Evolutionary conservation across 179 eudicot species (phyloP), one percentile per base, ranked within the genome.

Genomic region (Pouteria campechiana): DNA sequence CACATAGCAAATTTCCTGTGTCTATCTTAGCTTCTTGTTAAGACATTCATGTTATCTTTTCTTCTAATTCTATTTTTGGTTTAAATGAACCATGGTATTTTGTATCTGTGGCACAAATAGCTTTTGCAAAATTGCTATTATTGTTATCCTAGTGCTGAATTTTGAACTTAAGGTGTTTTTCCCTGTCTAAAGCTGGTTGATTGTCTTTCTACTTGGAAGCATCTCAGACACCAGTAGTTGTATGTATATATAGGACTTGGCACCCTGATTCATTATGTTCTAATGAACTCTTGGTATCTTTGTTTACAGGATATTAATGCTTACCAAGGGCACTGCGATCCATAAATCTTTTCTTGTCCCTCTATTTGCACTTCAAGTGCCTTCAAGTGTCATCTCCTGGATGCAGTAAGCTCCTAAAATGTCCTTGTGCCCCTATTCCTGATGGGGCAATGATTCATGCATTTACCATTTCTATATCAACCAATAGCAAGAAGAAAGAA

Each of bases 311-410:
- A 54, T 81, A 36, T 72, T 89, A 38, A 75, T 89, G 95, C 64
- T 89, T 19, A 75, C 63, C 19, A 85, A 41, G 60, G 95, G 97
- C 48, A 81, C 89, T 41, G 70, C 81, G 12, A 74, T 85, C 39
- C 80, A 68, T 44, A 85, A 72, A 64, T 64, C 95, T 17, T 89
- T 70, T 64, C 78, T 85, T 59, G 95, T 81, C 43, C 95, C 97
- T 37, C 66, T 89, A 12, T 78, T 84, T 58, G 93, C 74, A 57
- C 72, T 89, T 22, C 93, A 73, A 66, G 97, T 95, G 22, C 97
- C 95, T 50, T 51, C 76, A 51, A 66, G 46, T 69, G 35, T 81
- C 46, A 41, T 85, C 54, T 60, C 86, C 19, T 89, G 97, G 97
- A 89, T 89, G 52, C 67, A 76, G 97, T 89, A 75, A 46, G 84